phyloP scores from a whole-genome alignment of 2,329 filamentous ascomycete species.

The Talaromyces sp. region DNA sequence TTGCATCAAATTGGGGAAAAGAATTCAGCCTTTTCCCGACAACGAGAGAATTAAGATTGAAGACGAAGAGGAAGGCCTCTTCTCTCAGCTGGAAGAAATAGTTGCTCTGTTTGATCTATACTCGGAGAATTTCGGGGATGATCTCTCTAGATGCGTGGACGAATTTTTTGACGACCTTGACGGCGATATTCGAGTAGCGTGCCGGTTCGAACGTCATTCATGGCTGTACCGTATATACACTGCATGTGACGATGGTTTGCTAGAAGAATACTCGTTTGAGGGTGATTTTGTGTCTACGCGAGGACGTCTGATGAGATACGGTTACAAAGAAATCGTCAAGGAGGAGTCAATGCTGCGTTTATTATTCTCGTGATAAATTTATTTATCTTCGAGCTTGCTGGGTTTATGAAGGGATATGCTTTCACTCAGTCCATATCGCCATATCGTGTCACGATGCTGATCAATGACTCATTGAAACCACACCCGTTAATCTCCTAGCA shows the following conservation, averaged over 20 bases:
- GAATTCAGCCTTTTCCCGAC: background rate
- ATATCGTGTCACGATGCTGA: too few species aligned
- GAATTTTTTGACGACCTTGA: slow-evolving; percentile 4
- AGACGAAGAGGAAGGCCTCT: slow-evolving; percentile 1
- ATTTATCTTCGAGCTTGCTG: background rate
- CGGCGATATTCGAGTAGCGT: background rate
- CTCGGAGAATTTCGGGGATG: background rate
- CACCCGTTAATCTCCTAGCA: too few species aligned
- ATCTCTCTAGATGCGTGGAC: background rate
- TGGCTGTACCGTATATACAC: too few species aligned
- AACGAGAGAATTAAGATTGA: background rate
- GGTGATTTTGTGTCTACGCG: background rate
- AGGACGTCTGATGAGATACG: background rate
- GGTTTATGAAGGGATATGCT: background rate
- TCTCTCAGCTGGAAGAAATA: background rate
- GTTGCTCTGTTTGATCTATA: background rate
- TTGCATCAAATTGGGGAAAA: background rate
- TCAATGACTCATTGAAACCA: too few species aligned
- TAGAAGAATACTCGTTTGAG: too few species aligned
- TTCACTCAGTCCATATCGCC: background rate
- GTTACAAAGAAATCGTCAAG: background rate
- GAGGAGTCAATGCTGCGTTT: slow-evolving; percentile 2
- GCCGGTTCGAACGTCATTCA: too few species aligned
- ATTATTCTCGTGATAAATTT: background rate
- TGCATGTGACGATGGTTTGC: too few species aligned